These are phyloP conservation scores for Neopestalotiopsis clavispora DNA, from an alignment of 2,329 filamentous ascomycete genomes.

Conservation along the genomic window DNA sequence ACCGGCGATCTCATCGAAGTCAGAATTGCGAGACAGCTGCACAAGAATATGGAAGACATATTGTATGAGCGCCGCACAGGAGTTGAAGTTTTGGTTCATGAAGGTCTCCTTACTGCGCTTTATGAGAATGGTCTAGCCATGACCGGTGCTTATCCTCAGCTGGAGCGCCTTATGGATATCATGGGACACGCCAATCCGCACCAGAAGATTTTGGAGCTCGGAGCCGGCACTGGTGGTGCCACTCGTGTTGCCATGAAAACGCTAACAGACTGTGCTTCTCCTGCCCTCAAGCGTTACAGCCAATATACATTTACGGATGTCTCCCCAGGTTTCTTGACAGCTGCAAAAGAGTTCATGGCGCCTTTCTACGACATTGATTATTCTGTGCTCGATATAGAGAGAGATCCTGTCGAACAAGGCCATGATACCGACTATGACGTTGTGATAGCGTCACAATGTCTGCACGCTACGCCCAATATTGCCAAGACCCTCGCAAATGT, in stretches of 20 bases:
- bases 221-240: slow-evolving; percentile 17
- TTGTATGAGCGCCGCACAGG: slow-evolving; percentile 22
- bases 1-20: no score
- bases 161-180: slow-evolving; percentile 12
- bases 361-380: slow-evolving; percentile 20
- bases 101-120: slow-evolving; percentile 23
- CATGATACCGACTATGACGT: background rate
- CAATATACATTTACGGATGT: slow-evolving; percentile 25
- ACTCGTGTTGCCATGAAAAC: slow-evolving; percentile 14
- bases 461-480: background rate
- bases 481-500: background rate
- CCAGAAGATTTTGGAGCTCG: slow-evolving; percentile 17
- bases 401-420: background rate
- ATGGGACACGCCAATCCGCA: slow-evolving; percentile 21
- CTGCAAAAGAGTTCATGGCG: slow-evolving; percentile 18
- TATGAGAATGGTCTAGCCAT: slow-evolving; percentile 24
- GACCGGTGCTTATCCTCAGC: slow-evolving; percentile 11
- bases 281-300: slow-evolving; percentile 17
- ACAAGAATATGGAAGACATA: slow-evolving; percentile 26
- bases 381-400: slow-evolving; percentile 2
- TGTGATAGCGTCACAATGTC: background rate
- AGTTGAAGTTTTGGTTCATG: slow-evolving; percentile 23
- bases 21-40: slow-evolving; percentile 10
- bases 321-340: slow-evolving; percentile 18
- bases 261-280: no score